Conservation (phyloP, 805 yeast species). For the Schizosaccharomyces cryophilus region DNA sequence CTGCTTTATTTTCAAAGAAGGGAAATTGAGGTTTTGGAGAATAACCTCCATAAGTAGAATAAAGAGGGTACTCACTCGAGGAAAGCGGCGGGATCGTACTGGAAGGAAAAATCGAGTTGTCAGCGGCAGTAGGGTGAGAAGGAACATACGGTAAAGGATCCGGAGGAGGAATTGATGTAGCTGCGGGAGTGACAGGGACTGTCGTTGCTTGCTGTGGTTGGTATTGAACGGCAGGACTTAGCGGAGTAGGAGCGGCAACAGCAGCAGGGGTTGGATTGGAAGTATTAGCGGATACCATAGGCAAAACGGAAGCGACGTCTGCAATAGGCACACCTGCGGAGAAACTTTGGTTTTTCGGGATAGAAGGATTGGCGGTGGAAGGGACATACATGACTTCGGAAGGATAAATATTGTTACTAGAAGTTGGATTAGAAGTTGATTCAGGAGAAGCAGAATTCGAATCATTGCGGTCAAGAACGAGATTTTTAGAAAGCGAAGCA, state of each 20-base stretch:
- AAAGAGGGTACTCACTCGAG: no score
- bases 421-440: no score
- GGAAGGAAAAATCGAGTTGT: no score
- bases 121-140: no score
- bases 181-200: no score
- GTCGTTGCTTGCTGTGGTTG: no score
- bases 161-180: background rate
- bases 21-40: no score
- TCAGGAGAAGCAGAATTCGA: background rate
- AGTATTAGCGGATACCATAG: background rate
- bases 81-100: no score
- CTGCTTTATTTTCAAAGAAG: no score
- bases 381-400: background rate
- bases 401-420: no score
- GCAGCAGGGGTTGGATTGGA: background rate
- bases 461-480: background rate
- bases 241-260: background rate
- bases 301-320: background rate
- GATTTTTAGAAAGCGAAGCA: background rate
- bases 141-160: background rate
- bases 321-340: background rate
- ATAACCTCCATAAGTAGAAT: no score
- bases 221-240: background rate
- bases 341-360: background rate
- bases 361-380: background rate